A percentile compares a stretch with the other conserved stretches of the same genome.
Evolutionary conservation across 345 rosid genomes (phyloP).

Genomic region (Ceriops zippeliana): DNA sequence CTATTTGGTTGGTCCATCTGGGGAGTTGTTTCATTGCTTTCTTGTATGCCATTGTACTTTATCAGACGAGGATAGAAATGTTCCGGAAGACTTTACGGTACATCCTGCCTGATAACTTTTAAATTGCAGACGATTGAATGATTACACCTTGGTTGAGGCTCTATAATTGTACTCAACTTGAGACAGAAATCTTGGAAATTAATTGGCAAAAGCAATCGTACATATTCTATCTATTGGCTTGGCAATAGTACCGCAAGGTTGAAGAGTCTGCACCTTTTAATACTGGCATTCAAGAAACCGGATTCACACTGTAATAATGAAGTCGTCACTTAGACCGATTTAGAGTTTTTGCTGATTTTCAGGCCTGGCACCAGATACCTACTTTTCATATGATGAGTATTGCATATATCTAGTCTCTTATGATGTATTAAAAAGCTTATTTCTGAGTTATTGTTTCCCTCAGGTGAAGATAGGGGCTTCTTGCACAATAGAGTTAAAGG

Average conservation of each 20-base stretch:
- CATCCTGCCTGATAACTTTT: not conserved
- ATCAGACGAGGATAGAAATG: conserved; percentile 49
- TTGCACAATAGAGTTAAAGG: conserved; percentile 60
- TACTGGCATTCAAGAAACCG: too few species aligned
- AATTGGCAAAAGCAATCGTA: too few species aligned
- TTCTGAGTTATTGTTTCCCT: conserved; percentile 10
- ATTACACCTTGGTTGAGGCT: not conserved
- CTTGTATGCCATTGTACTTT: conserved; percentile 78
- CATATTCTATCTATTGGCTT: too few species aligned
- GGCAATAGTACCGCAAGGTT: too few species aligned
- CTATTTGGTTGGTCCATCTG: conserved; percentile 86
- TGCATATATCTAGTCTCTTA: not conserved
- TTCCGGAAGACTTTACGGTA: conserved; percentile 45
- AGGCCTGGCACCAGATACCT: too few species aligned
- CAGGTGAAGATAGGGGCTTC: conserved; percentile 54
- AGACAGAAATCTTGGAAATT: too few species aligned
- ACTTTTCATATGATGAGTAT: not conserved
- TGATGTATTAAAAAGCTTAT: not conserved
- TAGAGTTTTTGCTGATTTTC: too few species aligned
- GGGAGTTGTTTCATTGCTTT: conserved; percentile 80
- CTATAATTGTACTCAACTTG: too few species aligned
- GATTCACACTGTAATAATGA: too few species aligned
- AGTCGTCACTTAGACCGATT: too few species aligned
- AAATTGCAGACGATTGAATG: conserved; percentile 13
- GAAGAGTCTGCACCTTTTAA: conserved; percentile 6